Evolutionary conservation across 768 basidiomycete species (phyloP).

Genomic region (Agrocybe praecox): DNA sequence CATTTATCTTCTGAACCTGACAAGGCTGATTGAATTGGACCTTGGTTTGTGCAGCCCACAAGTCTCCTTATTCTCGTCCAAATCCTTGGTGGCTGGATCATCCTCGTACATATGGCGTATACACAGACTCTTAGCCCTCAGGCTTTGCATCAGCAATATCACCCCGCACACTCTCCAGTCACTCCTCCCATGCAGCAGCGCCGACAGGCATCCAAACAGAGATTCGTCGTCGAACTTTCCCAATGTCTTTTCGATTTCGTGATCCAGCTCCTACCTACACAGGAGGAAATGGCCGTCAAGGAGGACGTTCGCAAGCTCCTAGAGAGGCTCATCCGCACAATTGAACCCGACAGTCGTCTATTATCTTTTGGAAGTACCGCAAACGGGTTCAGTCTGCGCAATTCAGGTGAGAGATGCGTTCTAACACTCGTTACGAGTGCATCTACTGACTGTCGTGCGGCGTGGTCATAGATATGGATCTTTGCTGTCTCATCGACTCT

Average conservation of each 20-base stretch:
- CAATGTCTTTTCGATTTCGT: constrained; percentile 94
- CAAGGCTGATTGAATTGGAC: constrained; percentile 27
- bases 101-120: constrained; percentile 39
- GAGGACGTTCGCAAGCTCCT: constrained; percentile 95
- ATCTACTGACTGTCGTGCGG: constrained; percentile 3
- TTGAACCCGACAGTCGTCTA: constrained; percentile 89
- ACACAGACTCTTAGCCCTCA: constrained; percentile 42
- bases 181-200: constrained; percentile 36
- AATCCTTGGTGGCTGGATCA: constrained; percentile 24
- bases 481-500: constrained; percentile 95
- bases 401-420: constrained; percentile 67
- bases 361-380: constrained; percentile 96
- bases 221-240: constrained; percentile 80
- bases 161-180: constrained; percentile 29
- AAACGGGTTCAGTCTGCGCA: constrained; percentile 95
- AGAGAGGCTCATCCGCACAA: constrained; percentile 92
- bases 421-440: background rate
- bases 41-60: constrained; percentile 17
- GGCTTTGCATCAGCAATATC: constrained; percentile 35
- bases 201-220: constrained; percentile 52
- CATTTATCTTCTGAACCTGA: constrained; percentile 31
- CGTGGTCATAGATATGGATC: constrained; percentile 83
- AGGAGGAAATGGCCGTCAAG: constrained; percentile 91
- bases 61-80: constrained; percentile 11
- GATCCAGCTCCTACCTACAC: constrained; percentile 85